Base-by-base conservation (phyloP, 2,329 filamentous ascomycete species). In the Colletotrichum lindemuthianum region DNA sequence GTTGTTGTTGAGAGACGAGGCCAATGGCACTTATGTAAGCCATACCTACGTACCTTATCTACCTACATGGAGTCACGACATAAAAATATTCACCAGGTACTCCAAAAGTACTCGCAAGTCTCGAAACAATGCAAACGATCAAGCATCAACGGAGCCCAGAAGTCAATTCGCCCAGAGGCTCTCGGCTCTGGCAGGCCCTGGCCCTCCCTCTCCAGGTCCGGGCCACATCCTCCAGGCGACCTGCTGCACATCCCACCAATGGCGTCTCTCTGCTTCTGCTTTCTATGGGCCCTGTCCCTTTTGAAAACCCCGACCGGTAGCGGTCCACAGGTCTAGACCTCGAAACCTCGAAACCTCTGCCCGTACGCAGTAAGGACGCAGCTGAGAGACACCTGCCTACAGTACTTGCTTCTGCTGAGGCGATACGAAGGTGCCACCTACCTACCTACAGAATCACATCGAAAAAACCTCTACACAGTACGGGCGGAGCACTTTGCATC, bases 161-260 rank as follows among this genome's bases (percentile, higher is more conserved):
- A 57, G 59, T 63, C 59, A 63, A 65, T 65, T 53, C 58, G 59
- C 41, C 58, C 55, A 54, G 37, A 44, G 48, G 49, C 41, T 24
- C 24, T 51, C 13, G 10, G 34, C 32, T 41, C 47, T 43, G 63
- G 57, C 52, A 63, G 52, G 59, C 32, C 41, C 47, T 43, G 63
- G 57, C 52, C 57, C 47, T 51, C 32, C 41, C 40, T 51, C 61
- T 50, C 39, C 43, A 24, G 24, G 24, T 24, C 24, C 24, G 24
- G 24, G 47, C 37, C 37, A 33, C 37, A 12, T 33, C 50, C 33
- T 44, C 34, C 24, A 24, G 24, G 24, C 24, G 24, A 24, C 24
- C 24, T 24, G 24, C 24, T 24, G 24, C 4, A 24, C 24, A 4
- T 24, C 24, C 24, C 24, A 4, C 24, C 24, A 24, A 24, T 24